Evolutionary conservation across 306 rosid genomes (phyloP).

Genomic region (Malus orientalis): DNA sequence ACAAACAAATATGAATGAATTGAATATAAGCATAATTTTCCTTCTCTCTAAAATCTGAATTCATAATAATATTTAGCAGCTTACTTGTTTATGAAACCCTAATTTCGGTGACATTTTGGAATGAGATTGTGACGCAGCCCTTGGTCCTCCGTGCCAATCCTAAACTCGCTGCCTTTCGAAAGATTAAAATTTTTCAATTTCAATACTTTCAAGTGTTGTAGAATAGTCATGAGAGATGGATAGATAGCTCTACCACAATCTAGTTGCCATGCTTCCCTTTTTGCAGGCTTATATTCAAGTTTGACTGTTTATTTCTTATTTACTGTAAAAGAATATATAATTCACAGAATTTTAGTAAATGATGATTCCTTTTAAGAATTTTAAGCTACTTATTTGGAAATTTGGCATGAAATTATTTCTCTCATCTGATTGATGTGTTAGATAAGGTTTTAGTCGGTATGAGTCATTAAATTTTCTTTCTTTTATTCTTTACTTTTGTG

Average conservation of each 20-base stretch:
- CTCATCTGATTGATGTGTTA: not conserved
- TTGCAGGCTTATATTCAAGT: not conserved
- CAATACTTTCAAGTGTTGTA: not conserved
- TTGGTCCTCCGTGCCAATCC: not conserved
- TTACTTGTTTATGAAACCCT: not conserved
- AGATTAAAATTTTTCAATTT: not conserved
- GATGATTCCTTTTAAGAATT: not conserved
- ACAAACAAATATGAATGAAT: too few species aligned
- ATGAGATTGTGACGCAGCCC: not conserved
- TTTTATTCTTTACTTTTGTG: conserved; percentile 1
- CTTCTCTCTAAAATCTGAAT: not conserved
- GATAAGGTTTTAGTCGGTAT: not conserved
- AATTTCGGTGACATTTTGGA: not conserved
- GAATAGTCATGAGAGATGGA: not conserved
- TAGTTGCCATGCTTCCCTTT: not conserved
- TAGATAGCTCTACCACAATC: not conserved
- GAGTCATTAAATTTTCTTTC: not conserved
- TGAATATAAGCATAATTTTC: too few species aligned
- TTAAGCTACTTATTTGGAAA: not conserved
- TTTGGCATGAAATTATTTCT: not conserved
- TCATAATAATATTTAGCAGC: not conserved
- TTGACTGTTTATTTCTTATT: not conserved
- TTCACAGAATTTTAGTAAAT: not conserved
- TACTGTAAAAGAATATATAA: not conserved
- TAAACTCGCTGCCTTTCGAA: not conserved